Percentiles rank a stretch among this genome's conserved stretches.
Evolutionary conservation across 1,284 basidiomycete genomes (phyloP).

Genomic region (Filobasidium uniguttulatum): DNA sequence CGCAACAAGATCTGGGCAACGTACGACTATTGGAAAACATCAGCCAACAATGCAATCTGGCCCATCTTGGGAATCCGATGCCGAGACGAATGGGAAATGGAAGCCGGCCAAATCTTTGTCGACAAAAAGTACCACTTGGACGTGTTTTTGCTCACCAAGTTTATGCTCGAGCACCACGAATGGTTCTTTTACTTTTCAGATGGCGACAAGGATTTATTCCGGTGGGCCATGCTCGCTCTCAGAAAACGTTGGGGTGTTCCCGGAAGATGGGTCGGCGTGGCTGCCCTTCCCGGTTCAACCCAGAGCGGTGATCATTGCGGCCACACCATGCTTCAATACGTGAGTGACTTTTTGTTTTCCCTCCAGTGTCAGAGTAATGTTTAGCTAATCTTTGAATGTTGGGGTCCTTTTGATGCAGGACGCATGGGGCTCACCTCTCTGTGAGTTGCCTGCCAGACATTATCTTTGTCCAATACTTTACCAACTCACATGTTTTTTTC

Average conservation of each 20-base stretch:
- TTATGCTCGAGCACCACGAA: constrained; percentile 38
- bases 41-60: constrained; percentile 38
- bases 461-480: neutral
- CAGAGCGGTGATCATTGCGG: constrained; percentile 18
- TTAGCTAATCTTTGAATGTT: too few species aligned
- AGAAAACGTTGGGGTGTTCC: constrained; percentile 43
- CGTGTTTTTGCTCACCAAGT: constrained; percentile 34
- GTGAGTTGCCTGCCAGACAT: neutral
- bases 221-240: constrained; percentile 39
- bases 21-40: constrained; percentile 38
- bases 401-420: constrained; percentile 23
- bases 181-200: constrained; percentile 41
- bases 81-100: constrained; percentile 42
- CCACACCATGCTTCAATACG: constrained; percentile 41
- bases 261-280: constrained; percentile 38
- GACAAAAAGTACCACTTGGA: constrained; percentile 41
- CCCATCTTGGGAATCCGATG: constrained; percentile 40
- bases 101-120: constrained; percentile 41
- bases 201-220: constrained; percentile 42
- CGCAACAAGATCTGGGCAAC: constrained; percentile 32
- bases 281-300: constrained; percentile 32
- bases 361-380: too few species aligned
- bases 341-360: too few species aligned
- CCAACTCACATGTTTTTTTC: neutral
- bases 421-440: constrained; percentile 36